Evolutionary conservation across 345 rosid species (phyloP).

Genomic region (Camelina sativa): DNA sequence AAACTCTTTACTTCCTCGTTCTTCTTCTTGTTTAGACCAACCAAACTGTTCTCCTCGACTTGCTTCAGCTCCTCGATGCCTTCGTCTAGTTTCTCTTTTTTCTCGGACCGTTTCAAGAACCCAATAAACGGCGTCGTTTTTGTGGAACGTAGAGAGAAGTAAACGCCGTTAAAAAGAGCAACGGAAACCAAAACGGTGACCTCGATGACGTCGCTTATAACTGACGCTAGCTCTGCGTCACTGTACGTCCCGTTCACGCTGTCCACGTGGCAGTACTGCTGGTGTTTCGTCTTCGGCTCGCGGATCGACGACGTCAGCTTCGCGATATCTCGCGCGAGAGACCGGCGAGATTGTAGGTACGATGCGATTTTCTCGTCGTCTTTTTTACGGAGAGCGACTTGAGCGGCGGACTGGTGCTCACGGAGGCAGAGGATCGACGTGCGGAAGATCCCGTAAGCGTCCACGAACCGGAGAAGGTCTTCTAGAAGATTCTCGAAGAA

Average conservation of each 20-base stretch:
- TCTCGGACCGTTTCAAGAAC: slow-evolving; percentile 38
- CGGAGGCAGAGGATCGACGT: slow-evolving; percentile 40
- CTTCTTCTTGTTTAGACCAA: slow-evolving; percentile 38
- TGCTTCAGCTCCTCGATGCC: slow-evolving; percentile 43
- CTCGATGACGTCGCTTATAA: slow-evolving; percentile 39
- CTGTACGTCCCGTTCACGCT: slow-evolving; percentile 24
- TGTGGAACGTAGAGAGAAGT: neutral
- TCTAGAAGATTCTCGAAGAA: slow-evolving; percentile 49
- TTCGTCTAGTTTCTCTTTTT: slow-evolving; percentile 21
- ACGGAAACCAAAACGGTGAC: slow-evolving; percentile 41
- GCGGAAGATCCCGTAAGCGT: slow-evolving; percentile 50
- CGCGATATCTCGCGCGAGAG: slow-evolving; percentile 35
- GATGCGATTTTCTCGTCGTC: slow-evolving; percentile 36
- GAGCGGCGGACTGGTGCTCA: slow-evolving; percentile 46
- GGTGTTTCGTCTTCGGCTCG: slow-evolving; percentile 32
- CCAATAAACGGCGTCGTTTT: slow-evolving; percentile 33
- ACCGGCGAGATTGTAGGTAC: slow-evolving; percentile 40
- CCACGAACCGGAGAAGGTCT: slow-evolving; percentile 45
- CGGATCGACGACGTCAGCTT: slow-evolving; percentile 40
- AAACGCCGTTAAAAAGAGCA: slow-evolving; percentile 43
- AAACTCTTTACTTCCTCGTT: slow-evolving; percentile 43
- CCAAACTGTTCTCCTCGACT: slow-evolving; percentile 42
- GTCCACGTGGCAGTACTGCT: slow-evolving; percentile 24
- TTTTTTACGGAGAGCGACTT: slow-evolving; percentile 41
- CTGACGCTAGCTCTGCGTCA: slow-evolving; percentile 44